Base-by-base conservation (phyloP, 176 grass and related monocot species). In the Aegilops longissima region DNA sequence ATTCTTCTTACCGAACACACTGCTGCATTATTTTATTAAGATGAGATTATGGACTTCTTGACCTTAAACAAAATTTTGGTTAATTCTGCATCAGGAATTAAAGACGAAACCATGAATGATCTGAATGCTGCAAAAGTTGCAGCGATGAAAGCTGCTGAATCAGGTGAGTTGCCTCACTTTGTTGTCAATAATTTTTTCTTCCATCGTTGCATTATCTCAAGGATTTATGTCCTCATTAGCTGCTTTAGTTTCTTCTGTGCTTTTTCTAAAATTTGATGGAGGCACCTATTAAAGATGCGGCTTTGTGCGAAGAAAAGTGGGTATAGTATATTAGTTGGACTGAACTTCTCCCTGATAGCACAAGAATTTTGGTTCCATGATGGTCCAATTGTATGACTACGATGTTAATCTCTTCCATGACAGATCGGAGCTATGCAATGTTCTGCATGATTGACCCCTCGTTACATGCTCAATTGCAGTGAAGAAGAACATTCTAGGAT, bases 111-210 rank as follows among this genome's bases (percentile, higher is more conserved):
- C 52, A 51, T 74, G 70, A 84, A 47, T 70, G 82, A 85, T 93
- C 82, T 94, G 56, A 62, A 93, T 91, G 89, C 97, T 70, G 93
- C 97, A 82, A 98, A 94, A 96, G 66, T 88, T 85, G 97, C 90
- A 39, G 97, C 97, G 29, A 81, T 94, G 88, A 96, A 91, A 93
- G 97, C 94, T 88, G 94, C 93, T 56, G 90, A 98, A 91, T 87
- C 91, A 86, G 97, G 94, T 98, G 79, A 70, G 47, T 61, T 61
- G 2, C 18, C 61, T 84, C 13, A 56, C 20, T 61, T 70, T 42
- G 56, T 69, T 62, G 11, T 45, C 25, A 34, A 63, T 73, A 25
- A 13, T 35, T 61, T 54, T 91, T 36, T 86, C 33, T 84, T 61
- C 17, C 61, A 82, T 88, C 21, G 18, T 36, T 11, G 17, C 49